Evolutionary conservation across 2,329 filamentous ascomycete genomes (phyloP), one percentile per base, ranked within the genome.

Genomic region (Paecilomyces formosus): DNA sequence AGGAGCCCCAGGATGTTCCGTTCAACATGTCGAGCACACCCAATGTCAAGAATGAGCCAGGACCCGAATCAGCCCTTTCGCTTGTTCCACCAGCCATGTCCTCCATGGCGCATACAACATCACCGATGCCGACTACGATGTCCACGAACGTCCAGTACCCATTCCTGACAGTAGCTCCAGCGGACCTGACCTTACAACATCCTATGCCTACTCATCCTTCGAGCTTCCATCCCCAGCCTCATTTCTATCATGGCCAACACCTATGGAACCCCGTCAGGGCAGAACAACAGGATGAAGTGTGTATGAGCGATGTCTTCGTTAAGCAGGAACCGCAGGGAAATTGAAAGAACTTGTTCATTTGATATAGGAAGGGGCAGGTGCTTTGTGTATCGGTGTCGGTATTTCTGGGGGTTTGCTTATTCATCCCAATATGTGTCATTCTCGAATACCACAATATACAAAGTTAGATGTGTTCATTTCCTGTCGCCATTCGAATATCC

Each of bases 201-300:
- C 53, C 61, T 31, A 31, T 58, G 2, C 18, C 57, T 13, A 49
- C 57, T 7, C 61, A 61, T 30, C 50, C 55, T 12, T 22, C 58
- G 15, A 22, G 50, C 13, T 28, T 59, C n/a, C 45, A 52, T 11
- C 58, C 52, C 18, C 53, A 58, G 12, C 28, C 31, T 15, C 26
- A 55, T 18, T 18, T 18, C 6, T 13, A 52, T 60, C 12, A 60
- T 55, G 24, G 59, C 57, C 54, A 63, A 18, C 59, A 57, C 49
- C 58, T 61, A 15, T 72, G 68, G 68, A 58, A 62, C 28, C 61
- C 61, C 13, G 58, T 68, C 18, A 71, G 70, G 60, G 33, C 54
- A 9, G 68, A 70, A 52, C 60, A 57, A 12, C 57, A 62, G 15
- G 57, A 59, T 33, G 63, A 62, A 24, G 57, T 49, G 9, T 56